phyloP scores from a whole-genome alignment of 148 eudicot species.

The Camellia granthamiana region DNA sequence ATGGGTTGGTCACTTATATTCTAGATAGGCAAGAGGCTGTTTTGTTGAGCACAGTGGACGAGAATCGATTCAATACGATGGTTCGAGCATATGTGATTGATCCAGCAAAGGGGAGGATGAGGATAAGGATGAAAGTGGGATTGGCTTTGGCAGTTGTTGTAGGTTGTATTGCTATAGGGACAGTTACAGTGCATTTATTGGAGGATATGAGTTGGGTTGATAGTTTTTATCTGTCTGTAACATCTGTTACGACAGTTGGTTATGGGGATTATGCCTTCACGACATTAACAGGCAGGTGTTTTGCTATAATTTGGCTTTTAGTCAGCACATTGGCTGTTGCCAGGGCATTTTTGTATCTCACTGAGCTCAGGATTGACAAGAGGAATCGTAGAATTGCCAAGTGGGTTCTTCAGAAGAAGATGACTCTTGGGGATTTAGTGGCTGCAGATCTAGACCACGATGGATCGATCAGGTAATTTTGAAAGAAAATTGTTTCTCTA shows the following conservation, averaged over 20 bases:
- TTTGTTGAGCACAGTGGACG: conserved; percentile 36
- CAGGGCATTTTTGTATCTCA: conserved; percentile 56
- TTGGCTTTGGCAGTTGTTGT: conserved; percentile 54
- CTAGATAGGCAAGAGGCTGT: conserved; percentile 55
- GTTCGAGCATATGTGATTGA: conserved; percentile 39
- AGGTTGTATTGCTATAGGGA: conserved; percentile 43
- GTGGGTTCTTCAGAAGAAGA: conserved; percentile 52
- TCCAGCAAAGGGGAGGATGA: conserved; percentile 46
- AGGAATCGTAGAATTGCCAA: conserved; percentile 49
- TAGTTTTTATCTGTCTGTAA: conserved; percentile 62
- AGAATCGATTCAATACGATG: conserved; percentile 33
- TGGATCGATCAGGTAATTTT: conserved; percentile 60
- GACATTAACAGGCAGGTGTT: conserved; percentile 51
- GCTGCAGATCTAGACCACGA: conserved; percentile 68
- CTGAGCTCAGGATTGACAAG: conserved; percentile 63
- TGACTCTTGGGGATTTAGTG: conserved; percentile 56
- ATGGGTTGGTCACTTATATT: conserved; percentile 41
- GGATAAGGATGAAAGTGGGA: conserved; percentile 51
- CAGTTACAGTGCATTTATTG: conserved; percentile 34
- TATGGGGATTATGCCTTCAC: conserved; percentile 60
- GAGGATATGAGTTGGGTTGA: conserved; percentile 55
- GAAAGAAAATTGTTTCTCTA: too few species aligned
- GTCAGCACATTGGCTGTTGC: conserved; percentile 67
- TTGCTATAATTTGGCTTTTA: conserved; percentile 62
- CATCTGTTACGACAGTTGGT: conserved; percentile 74